phyloP scores from a whole-genome alignment of 2,329 filamentous ascomycete species.

The Penicillium concentricum region DNA sequence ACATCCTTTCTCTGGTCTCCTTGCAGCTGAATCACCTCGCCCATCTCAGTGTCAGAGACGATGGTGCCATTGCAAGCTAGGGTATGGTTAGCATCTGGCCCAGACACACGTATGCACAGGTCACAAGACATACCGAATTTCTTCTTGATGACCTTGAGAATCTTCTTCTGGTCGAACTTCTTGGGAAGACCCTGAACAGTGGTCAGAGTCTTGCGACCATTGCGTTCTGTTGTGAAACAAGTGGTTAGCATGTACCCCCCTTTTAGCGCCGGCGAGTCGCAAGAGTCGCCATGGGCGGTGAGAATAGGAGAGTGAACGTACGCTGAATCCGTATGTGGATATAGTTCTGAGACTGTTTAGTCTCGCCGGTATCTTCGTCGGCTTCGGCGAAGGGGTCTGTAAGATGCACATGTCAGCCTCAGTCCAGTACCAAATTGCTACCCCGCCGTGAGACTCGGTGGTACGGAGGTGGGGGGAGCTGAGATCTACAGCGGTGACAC shows the following conservation, averaged over 20 bases:
- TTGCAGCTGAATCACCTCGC: constrained; percentile 99
- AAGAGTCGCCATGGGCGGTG: not conserved
- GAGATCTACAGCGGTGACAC: not conserved
- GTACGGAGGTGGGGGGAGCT: constrained; percentile 4
- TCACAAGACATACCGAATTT: constrained; percentile 71
- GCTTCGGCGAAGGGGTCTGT: constrained; percentile 99
- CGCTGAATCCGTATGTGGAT: constrained; percentile 99
- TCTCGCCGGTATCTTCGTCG: constrained; percentile 97
- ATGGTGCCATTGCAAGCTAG: constrained; percentile 99
- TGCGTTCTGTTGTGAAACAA: constrained; percentile 70
- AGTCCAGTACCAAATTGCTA: constrained; percentile 32
- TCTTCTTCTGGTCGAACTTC: constrained; percentile 99
- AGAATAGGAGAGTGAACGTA: constrained; percentile 53
- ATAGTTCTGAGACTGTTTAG: constrained; percentile 93
- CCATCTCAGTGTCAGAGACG: constrained; percentile 92
- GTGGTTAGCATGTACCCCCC: constrained; percentile 22
- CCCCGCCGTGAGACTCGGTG: constrained; percentile 34
- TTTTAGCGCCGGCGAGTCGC: constrained; percentile 8
- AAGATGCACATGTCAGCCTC: constrained; percentile 34
- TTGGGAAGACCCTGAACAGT: constrained; percentile 98
- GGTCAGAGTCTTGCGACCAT: constrained; percentile 99
- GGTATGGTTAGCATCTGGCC: constrained; percentile 19
- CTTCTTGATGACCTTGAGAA: constrained; percentile 99
- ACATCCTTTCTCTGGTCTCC: constrained; percentile 99
- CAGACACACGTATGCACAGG: not conserved